These are phyloP conservation scores for Chalara sp. DNA, from an alignment of 2,329 filamentous ascomycete genomes.

Conservation along the genomic window DNA sequence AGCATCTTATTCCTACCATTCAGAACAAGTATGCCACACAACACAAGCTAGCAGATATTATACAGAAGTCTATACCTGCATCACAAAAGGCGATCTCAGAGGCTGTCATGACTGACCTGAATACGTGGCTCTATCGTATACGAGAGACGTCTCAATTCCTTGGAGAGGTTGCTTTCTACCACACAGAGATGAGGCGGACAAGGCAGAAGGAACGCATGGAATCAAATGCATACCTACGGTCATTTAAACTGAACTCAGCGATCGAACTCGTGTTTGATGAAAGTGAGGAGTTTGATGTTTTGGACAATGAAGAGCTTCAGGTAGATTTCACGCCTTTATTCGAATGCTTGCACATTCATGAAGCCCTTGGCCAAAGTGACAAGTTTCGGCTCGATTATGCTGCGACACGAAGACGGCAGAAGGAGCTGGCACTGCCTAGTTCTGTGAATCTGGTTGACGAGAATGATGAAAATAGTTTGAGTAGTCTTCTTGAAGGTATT, in stretches of 20 bases:
- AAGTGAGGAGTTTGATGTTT: slow-evolving; percentile 87
- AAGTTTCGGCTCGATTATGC: slow-evolving; percentile 88
- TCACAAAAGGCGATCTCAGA: slow-evolving; percentile 92
- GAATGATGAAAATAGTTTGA: slow-evolving; percentile 75
- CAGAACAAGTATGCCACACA: slow-evolving; percentile 85
- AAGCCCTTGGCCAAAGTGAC: slow-evolving; percentile 86
- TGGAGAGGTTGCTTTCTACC: slow-evolving; percentile 93
- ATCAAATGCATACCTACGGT: slow-evolving; percentile 63
- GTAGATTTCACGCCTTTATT: slow-evolving; percentile 93
- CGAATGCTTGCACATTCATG: slow-evolving; percentile 93
- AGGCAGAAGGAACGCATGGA: slow-evolving; percentile 80
- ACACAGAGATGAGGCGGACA: slow-evolving; percentile 79
- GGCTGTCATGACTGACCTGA: slow-evolving; percentile 93
- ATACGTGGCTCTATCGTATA: slow-evolving; percentile 93
- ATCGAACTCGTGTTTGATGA: slow-evolving; percentile 95
- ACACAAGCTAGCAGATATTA: slow-evolving; percentile 90
- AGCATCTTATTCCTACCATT: slow-evolving; percentile 70
- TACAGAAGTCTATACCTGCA: slow-evolving; percentile 89
- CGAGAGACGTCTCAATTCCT: slow-evolving; percentile 94
- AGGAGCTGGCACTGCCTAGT: slow-evolving; percentile 77
- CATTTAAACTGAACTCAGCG: slow-evolving; percentile 90
- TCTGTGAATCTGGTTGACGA: slow-evolving; percentile 73
- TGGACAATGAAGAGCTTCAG: slow-evolving; percentile 91
- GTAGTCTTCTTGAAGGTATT: slow-evolving; percentile 86
- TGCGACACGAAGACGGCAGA: slow-evolving; percentile 83